Conservation (phyloP, 2,329 filamentous ascomycete genomes). For the Phyllosticta ampelicida region DNA sequence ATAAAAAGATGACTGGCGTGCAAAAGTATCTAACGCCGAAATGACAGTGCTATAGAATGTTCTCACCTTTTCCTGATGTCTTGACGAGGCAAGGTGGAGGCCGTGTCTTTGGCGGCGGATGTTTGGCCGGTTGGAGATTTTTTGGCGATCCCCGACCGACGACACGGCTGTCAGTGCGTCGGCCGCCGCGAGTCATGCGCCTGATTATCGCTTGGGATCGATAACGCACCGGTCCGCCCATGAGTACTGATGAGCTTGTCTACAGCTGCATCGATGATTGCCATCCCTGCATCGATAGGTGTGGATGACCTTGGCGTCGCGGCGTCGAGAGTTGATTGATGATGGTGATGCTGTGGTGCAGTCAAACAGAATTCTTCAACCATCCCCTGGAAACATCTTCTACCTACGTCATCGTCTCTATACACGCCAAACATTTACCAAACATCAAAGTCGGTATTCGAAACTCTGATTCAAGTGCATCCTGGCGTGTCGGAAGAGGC, state of each 20-base stretch:
- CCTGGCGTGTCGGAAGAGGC: too few relatives aligned
- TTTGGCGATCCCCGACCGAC: conserved; percentile 3
- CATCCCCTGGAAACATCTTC: background rate
- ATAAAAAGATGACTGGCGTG: too few relatives aligned
- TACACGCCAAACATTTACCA: background rate
- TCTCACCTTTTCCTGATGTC: background rate
- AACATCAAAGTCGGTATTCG: background rate
- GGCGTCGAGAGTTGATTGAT: background rate
- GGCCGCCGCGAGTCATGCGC: conserved; percentile 5
- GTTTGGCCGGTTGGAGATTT: conserved; percentile 5
- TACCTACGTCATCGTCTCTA: background rate
- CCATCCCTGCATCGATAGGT: background rate
- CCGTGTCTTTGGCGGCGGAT: background rate
- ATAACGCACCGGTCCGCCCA: too few relatives aligned
- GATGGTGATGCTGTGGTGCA: background rate
- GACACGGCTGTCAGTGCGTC: background rate
- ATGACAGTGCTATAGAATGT: too few relatives aligned
- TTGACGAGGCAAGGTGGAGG: background rate
- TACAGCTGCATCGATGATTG: background rate
- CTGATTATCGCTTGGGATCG: background rate
- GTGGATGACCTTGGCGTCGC: background rate
- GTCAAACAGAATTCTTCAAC: background rate
- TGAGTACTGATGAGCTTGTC: too few relatives aligned
- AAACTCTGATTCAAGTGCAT: background rate
- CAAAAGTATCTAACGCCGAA: too few relatives aligned